Percentiles rank a stretch among this genome's conserved stretches.
phyloP scores from a whole-genome alignment of 257 asterid species.

The Gentiana straminea region DNA sequence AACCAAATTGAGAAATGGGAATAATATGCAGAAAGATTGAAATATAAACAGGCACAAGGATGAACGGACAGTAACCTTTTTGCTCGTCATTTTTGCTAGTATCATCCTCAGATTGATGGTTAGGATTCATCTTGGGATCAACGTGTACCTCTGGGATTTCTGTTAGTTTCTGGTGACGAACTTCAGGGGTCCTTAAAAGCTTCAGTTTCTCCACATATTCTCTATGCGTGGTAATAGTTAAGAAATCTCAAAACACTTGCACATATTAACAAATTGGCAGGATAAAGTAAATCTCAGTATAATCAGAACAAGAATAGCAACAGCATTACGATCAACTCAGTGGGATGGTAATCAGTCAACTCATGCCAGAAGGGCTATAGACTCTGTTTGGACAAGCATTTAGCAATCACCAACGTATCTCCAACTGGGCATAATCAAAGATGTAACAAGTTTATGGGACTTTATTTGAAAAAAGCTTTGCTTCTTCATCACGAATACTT shows the following conservation, averaged over 20 bases:
- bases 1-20: background rate
- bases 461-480: too few relatives aligned
- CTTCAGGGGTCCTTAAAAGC: conserved; percentile 65
- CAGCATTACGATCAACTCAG: too few relatives aligned
- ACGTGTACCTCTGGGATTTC: conserved; percentile 67
- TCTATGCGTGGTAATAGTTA: conserved; percentile 67
- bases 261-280: too few relatives aligned
- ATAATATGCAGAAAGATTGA: background rate
- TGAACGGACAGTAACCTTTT: conserved; percentile 38
- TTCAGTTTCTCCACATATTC: conserved; percentile 48
- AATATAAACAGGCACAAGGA: conserved; percentile 12
- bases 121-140: conserved; percentile 74
- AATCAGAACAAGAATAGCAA: too few relatives aligned
- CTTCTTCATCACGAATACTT: too few relatives aligned
- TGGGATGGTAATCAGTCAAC: too few relatives aligned
- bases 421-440: too few relatives aligned
- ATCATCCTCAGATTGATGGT: conserved; percentile 65
- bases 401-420: too few relatives aligned
- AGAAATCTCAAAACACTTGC: conserved; percentile 28
- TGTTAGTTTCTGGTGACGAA: conserved; percentile 50
- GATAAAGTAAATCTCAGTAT: too few relatives aligned
- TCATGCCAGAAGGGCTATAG: too few relatives aligned
- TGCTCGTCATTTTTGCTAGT: conserved; percentile 17
- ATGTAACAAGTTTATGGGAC: too few relatives aligned
- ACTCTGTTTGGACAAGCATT: too few relatives aligned